These are phyloP conservation scores for Boletus rubropictus DNA, from an alignment of 768 basidiomycete genomes.

Conservation along the genomic window DNA sequence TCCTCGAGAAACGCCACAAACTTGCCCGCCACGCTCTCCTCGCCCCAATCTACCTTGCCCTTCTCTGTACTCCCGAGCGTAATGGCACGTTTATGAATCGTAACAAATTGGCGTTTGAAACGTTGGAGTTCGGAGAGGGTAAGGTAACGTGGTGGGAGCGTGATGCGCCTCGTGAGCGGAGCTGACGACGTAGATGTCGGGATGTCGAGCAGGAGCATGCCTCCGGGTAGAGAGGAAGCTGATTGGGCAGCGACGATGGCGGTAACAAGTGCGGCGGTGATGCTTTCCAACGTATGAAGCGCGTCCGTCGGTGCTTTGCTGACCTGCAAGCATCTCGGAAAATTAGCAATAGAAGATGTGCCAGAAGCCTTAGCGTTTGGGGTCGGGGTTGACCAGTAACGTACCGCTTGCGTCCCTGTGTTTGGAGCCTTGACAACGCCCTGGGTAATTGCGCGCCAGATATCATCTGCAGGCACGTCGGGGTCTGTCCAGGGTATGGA, in stretches of 20 bases:
- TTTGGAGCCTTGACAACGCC: slow-evolving; percentile 85
- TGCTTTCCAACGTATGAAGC: slow-evolving; percentile 77
- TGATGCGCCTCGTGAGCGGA: slow-evolving; percentile 41
- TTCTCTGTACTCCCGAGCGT: slow-evolving; percentile 76
- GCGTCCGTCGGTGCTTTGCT: slow-evolving; percentile 85
- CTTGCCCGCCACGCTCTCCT: slow-evolving; percentile 61
- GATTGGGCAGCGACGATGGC: slow-evolving; percentile 63
- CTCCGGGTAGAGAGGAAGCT: slow-evolving; percentile 43
- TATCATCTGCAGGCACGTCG: slow-evolving; percentile 55
- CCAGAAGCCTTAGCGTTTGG: background rate
- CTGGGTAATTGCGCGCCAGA: slow-evolving; percentile 78
- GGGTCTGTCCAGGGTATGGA: slow-evolving; percentile 74
- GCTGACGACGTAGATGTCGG: slow-evolving; percentile 38
- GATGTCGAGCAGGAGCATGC: slow-evolving; percentile 26
- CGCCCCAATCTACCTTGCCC: slow-evolving; percentile 72
- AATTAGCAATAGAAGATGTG: too few species aligned
- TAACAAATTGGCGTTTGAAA: slow-evolving; percentile 86
- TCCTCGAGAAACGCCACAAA: slow-evolving; percentile 72
- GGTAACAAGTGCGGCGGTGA: slow-evolving; percentile 64
- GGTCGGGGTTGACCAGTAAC: slow-evolving; percentile 20
- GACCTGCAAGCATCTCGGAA: slow-evolving; percentile 39
- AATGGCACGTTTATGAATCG: slow-evolving; percentile 83
- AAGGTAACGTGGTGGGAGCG: slow-evolving; percentile 62
- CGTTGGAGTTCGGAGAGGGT: slow-evolving; percentile 87
- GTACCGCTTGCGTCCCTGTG: slow-evolving; percentile 68